Evolutionary conservation across 2,329 filamentous ascomycete species (phyloP).

Genomic region (Aspergillus brunneoviolaceus): DNA sequence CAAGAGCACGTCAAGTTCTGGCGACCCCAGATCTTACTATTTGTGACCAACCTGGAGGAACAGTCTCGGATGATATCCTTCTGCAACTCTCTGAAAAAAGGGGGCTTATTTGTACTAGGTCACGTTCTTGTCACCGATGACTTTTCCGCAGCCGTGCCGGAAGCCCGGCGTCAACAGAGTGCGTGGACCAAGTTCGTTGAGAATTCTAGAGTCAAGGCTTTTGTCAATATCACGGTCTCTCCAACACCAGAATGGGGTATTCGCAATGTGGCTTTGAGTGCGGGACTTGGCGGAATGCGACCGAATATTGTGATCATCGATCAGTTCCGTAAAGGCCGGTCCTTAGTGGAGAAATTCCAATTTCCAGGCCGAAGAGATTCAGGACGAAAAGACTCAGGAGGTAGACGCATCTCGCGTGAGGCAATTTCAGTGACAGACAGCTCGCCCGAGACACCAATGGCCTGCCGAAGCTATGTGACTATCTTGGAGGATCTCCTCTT

Average conservation of each 20-base stretch:
- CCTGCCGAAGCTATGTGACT: conserved; percentile 72
- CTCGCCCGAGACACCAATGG: conserved; percentile 66
- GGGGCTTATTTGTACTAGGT: conserved; percentile 77
- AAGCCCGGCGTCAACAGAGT: conserved; percentile 76
- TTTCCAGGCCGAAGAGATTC: conserved; percentile 34
- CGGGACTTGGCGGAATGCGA: conserved; percentile 82
- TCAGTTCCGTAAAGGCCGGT: conserved; percentile 64
- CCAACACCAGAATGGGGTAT: conserved; percentile 82
- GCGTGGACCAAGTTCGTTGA: conserved; percentile 87
- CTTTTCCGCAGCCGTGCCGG: conserved; percentile 74
- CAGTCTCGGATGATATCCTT: conserved; percentile 85
- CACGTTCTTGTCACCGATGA: conserved; percentile 86
- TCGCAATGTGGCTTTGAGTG: conserved; percentile 76
- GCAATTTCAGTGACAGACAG: conserved; percentile 46
- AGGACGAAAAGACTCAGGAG: conserved; percentile 26
- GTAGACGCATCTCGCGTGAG: conserved; percentile 20
- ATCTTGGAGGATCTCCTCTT: conserved; percentile 79
- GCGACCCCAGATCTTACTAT: conserved; percentile 81
- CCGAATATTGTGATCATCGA: conserved; percentile 84
- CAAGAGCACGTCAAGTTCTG: conserved; percentile 94
- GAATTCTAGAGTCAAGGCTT: conserved; percentile 82
- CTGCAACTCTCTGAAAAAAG: conserved; percentile 89
- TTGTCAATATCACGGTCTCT: conserved; percentile 81
- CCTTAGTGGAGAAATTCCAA: conserved; percentile 58
- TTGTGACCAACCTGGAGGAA: conserved; percentile 77